phyloP scores from a whole-genome alignment of 495 filamentous ascomycete species.

The Choiromyces venosus region DNA sequence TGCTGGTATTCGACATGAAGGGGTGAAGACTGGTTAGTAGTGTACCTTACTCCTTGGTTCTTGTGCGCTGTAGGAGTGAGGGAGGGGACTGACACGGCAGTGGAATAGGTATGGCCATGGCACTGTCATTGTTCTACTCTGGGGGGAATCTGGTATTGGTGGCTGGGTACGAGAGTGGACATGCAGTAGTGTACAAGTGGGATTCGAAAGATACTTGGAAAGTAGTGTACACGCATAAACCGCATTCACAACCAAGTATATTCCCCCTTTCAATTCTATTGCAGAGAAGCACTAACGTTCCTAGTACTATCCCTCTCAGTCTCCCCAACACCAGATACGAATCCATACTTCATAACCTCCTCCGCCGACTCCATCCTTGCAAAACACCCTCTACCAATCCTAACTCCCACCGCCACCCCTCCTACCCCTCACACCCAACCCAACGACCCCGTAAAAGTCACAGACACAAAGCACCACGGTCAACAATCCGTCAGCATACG shows the following conservation, averaged over 20 bases:
- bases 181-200: constrained; percentile 56
- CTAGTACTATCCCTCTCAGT: constrained; percentile 68
- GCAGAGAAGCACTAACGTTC: neutral
- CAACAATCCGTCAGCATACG: constrained; percentile 78
- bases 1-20: constrained; percentile 45
- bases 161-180: constrained; percentile 84
- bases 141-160: constrained; percentile 48
- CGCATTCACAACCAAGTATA: constrained; percentile 68
- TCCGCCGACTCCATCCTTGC: constrained; percentile 68
- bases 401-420: constrained; percentile 57
- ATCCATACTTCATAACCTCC: constrained; percentile 68
- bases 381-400: constrained; percentile 51
- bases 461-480: constrained; percentile 80
- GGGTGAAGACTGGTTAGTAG: constrained; percentile 30
- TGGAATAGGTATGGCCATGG: constrained; percentile 77
- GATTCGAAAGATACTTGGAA: constrained; percentile 50
- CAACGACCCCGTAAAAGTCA: constrained; percentile 50
- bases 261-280: too few species aligned
- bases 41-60: neutral
- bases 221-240: constrained; percentile 58
- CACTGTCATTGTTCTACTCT: constrained; percentile 55
- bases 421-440: constrained; percentile 12
- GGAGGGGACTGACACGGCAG: neutral
- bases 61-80: neutral
- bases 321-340: constrained; percentile 44